Percentiles rank a stretch among this genome's conserved stretches.
These are phyloP conservation scores for Diversispora epigaea DNA, from an alignment of 192 early-diverging fungal genomes.

Conservation along the genomic window DNA sequence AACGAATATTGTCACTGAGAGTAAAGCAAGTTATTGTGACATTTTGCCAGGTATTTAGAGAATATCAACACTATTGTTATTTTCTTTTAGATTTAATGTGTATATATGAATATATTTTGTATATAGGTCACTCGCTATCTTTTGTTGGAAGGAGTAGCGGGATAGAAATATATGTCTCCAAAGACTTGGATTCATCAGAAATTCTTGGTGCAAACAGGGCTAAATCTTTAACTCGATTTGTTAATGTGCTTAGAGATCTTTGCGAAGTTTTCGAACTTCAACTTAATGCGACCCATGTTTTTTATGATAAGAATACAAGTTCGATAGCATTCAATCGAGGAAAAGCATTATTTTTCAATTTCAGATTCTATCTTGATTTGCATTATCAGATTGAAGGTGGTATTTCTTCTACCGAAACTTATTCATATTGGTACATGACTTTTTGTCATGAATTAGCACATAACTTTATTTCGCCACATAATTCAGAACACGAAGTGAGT, in stretches of 20 bases:
- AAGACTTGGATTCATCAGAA: constrained; percentile 39
- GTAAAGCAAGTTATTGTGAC: constrained; percentile 51
- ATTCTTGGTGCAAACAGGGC: constrained; percentile 35
- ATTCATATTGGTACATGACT: constrained; percentile 84
- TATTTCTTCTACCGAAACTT: constrained; percentile 33
- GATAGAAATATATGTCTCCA: constrained; percentile 42
- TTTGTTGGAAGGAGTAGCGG: constrained; percentile 42
- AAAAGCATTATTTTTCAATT: constrained; percentile 79
- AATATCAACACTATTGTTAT: constrained; percentile 17
- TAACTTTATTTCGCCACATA: constrained; percentile 69
- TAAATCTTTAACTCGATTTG: constrained; percentile 43
- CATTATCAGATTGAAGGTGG: constrained; percentile 49
- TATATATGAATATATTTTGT: neutral
- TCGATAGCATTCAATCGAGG: constrained; percentile 82
- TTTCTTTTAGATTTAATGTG: neutral
- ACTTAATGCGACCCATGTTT: constrained; percentile 65
- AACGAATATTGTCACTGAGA: constrained; percentile 32
- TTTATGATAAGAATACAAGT: constrained; percentile 65
- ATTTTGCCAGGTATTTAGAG: constrained; percentile 44
- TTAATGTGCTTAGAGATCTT: constrained; percentile 42
- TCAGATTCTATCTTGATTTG: constrained; percentile 70
- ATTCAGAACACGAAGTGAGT: constrained; percentile 68
- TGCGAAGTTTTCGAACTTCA: constrained; percentile 63
- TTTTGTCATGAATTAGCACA: constrained; percentile 84
- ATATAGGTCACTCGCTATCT: constrained; percentile 40